phyloP scores from a whole-genome alignment of 495 filamentous ascomycete genomes.

The Annulohypoxylon maeteangense region DNA sequence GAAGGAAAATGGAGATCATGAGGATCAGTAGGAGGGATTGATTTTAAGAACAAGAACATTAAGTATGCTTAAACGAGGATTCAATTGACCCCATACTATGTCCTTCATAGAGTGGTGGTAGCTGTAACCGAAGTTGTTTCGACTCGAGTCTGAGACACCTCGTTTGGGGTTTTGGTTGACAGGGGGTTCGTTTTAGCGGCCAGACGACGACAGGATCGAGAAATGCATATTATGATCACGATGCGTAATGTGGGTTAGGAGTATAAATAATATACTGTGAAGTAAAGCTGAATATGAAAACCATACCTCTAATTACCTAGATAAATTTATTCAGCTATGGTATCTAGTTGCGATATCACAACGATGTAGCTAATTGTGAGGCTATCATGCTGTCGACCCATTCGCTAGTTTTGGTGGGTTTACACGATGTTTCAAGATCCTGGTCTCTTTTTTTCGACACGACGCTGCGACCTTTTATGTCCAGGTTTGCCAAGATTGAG shows the following conservation, averaged over 20 bases:
- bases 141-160: constrained; percentile 29
- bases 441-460: constrained; percentile 20
- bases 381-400: neutral
- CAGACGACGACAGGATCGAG: neutral
- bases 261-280: neutral
- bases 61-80: neutral
- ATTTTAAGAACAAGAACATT: constrained; percentile 18
- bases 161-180: constrained; percentile 9
- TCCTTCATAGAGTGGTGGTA: neutral
- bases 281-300: neutral
- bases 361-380: neutral
- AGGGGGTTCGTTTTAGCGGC: constrained; percentile 23
- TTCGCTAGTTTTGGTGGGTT: neutral
- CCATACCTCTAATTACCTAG: neutral
- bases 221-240: neutral
- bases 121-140: constrained; percentile 41
- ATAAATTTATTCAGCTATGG: neutral
- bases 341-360: neutral
- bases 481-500: neutral
- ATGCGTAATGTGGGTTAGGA: neutral
- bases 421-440: constrained; percentile 28
- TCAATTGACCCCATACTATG: constrained; percentile 1
- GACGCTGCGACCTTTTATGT: constrained; percentile 2
- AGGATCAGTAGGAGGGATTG: constrained; percentile 14
- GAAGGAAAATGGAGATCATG: constrained; percentile 28